phyloP scores from a whole-genome alignment of 1,139 yeast genomes.

The Chernovozyma aurita region DNA sequence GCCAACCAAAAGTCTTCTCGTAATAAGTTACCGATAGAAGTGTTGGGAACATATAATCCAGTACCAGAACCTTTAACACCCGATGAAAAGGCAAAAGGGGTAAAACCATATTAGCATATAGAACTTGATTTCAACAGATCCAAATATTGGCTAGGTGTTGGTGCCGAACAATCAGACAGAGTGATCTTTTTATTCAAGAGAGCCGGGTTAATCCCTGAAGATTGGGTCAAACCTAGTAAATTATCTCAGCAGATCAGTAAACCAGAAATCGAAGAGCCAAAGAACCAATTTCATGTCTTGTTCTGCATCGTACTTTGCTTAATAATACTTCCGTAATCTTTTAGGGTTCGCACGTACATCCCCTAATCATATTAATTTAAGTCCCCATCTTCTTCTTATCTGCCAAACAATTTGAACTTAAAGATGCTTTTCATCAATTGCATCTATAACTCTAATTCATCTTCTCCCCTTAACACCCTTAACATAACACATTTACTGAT shows the following conservation, averaged over 20 bases:
- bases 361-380: too few relatives aligned
- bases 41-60: constrained; percentile 91
- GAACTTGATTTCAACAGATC: constrained; percentile 83
- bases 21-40: constrained; percentile 88
- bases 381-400: too few relatives aligned
- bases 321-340: too few relatives aligned
- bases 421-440: too few relatives aligned
- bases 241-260: constrained; percentile 31
- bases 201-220: constrained; percentile 70
- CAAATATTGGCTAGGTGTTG: constrained; percentile 98
- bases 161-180: constrained; percentile 92
- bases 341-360: too few relatives aligned
- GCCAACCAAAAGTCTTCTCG: constrained; percentile 70
- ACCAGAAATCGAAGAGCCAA: constrained; percentile 24
- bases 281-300: too few relatives aligned
- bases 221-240: constrained; percentile 57
- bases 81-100: constrained; percentile 48
- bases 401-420: too few relatives aligned
- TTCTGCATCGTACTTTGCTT: too few relatives aligned
- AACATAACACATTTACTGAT: too few relatives aligned
- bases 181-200: constrained; percentile 75
- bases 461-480: too few relatives aligned
- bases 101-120: constrained; percentile 70
- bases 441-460: too few relatives aligned
- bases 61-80: constrained; percentile 66